Base-by-base conservation (phyloP, 352 stramenopile genomes). In the Phytopythium ostracodes region DNA sequence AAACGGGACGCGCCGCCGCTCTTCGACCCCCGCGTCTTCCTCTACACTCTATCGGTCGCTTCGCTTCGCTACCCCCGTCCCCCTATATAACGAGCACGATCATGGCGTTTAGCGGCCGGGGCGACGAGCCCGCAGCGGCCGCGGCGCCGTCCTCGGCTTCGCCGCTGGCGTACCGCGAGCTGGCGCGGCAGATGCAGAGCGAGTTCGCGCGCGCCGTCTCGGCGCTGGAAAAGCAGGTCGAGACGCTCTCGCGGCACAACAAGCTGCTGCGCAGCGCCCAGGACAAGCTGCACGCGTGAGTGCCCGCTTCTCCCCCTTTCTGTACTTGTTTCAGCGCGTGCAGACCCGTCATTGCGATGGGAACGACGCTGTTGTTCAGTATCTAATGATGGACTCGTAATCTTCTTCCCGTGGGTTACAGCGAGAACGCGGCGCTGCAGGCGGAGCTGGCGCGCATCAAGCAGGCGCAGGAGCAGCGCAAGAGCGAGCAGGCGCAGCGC, bases 211-310 rank as follows among this genome's bases (percentile, higher is more conserved):
- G 75, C 44, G 75, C 81, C 0, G 73, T 86, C 10, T 31, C 60
- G 24, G 79, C 82, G 33, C 59, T 90, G 27, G 82, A 92, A 70
- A 79, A 83, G 63, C 80, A 87, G 53, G 62, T 84, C 25, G 50
- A 63, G 54, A 58, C 68, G 2, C 69, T 92, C 20, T 67, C 71
- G 40, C 58, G 64, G 33, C 82, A 88, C 68, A 88, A 92, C 58
- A 67, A 72, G 46, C 64, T 85, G 51, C 71, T 89, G 3, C 29
- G 25, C 2, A 35, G 22, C 2, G 40, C 46, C 9, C 62, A 75
- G 15, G 42, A 64, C 24, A 44, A 67, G 29, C 67, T 72, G 43
- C 64, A 58, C 22, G 42, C 46, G 58, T 54, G 33, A 8, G 55
- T 50, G 7, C 10, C 33, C 25, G 33, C 0, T 38, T 10, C 33